Evolutionary conservation across 2,329 filamentous ascomycete species (phyloP).

Genomic region (Lecanicillium sp.): DNA sequence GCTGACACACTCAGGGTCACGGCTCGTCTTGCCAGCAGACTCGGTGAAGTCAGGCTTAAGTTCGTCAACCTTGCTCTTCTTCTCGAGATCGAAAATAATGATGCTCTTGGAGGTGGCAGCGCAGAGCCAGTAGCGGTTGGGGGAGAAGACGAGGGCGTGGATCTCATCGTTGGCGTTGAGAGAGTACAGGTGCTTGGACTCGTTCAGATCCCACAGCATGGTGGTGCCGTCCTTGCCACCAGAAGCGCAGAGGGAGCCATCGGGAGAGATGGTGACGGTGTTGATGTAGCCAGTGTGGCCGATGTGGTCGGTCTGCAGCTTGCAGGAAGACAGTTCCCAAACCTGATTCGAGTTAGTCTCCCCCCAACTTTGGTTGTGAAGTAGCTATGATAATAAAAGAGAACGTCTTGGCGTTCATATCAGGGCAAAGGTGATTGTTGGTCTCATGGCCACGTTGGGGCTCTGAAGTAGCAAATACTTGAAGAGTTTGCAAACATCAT

Average conservation of each 20-base stretch:
- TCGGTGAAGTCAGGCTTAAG: constrained; percentile 98
- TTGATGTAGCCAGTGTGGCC: constrained; percentile 99
- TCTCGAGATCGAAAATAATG: constrained; percentile 99
- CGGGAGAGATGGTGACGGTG: constrained; percentile 99
- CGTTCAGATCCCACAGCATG: constrained; percentile 99
- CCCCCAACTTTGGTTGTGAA: too few relatives aligned
- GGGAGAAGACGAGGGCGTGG: constrained; percentile 99
- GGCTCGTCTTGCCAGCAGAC: constrained; percentile 95
- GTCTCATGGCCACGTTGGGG: constrained; percentile 92
- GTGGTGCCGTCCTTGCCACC: constrained; percentile 99
- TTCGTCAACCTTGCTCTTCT: constrained; percentile 99
- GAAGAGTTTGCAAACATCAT: constrained; percentile 81
- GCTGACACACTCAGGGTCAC: constrained; percentile 95
- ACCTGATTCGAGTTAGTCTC: constrained; percentile 49
- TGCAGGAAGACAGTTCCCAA: constrained; percentile 99
- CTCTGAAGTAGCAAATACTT: constrained; percentile 99
- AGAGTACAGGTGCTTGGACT: constrained; percentile 99
- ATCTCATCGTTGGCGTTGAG: constrained; percentile 99
- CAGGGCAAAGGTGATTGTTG: constrained; percentile 83
- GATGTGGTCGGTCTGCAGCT: constrained; percentile 99
- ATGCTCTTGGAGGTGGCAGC: constrained; percentile 94
- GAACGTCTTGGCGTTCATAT: constrained; percentile 34
- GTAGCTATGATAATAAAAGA: constrained; percentile 6
- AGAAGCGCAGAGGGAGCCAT: constrained; percentile 97
- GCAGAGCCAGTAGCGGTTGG: constrained; percentile 99